A percentile compares a stretch with the other conserved stretches of the same genome.
These are phyloP conservation scores for Rhizophora mangle DNA, from an alignment of 345 rosid species.

Conservation along the genomic window DNA sequence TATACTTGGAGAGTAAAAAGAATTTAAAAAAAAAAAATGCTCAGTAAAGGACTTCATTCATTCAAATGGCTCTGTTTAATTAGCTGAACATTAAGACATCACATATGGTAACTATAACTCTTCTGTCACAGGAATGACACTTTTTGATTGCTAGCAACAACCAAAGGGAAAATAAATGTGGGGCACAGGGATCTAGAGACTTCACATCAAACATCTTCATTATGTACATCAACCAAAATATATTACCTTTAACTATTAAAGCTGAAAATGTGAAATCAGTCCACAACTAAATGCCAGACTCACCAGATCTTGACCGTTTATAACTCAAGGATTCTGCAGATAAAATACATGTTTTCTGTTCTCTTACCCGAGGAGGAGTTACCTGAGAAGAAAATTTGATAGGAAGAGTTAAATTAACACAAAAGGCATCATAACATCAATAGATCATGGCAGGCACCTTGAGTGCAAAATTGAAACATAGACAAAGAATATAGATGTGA, in stretches of 20 bases:
- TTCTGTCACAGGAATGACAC: no score
- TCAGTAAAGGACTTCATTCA: not conserved
- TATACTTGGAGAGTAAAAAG: not conserved
- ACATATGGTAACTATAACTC: no score
- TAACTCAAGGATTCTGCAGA: slow-evolving; percentile 43
- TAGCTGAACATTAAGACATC: not conserved
- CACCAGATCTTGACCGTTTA: slow-evolving; percentile 62
- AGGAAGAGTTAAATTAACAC: not conserved
- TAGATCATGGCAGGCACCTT: not conserved
- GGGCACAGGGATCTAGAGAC: not conserved
- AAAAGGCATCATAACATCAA: not conserved
- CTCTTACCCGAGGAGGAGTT: slow-evolving; percentile 18
- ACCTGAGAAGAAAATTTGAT: slow-evolving; percentile 27
- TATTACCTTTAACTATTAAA: not conserved
- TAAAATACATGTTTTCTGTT: slow-evolving; percentile 9
- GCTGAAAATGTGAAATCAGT: not conserved
- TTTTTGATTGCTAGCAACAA: no score
- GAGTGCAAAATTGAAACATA: not conserved
- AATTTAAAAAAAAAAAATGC: no score
- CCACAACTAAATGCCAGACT: slow-evolving; percentile 10
- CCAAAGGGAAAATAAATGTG: not conserved
- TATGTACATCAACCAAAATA: not conserved
- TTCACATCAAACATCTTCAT: not conserved
- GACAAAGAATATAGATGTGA: not conserved
- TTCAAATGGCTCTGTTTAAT: not conserved